A percentile compares a stretch with the other conserved stretches of the same genome.
These are phyloP conservation scores for Gynandropsis gynandra DNA, from an alignment of 345 rosid genomes.

Conservation along the genomic window DNA sequence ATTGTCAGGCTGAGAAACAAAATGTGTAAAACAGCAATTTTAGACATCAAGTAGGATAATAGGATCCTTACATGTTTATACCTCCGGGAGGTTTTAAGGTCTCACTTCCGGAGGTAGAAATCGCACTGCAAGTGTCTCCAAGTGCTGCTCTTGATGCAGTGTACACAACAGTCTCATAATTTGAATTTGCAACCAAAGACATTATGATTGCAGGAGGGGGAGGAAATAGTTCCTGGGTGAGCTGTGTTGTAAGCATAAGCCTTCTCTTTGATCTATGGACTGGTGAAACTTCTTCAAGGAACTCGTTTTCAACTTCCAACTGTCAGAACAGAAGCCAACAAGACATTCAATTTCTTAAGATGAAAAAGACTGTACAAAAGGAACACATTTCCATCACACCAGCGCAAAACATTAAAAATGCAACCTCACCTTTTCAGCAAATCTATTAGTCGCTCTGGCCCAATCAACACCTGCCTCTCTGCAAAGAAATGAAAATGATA, in stretches of 20 bases:
- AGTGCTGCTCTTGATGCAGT: slow-evolving; percentile 46
- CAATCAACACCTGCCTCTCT: slow-evolving; percentile 66
- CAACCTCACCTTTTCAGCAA: slow-evolving; percentile 62
- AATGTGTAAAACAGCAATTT: background rate
- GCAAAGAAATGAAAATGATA: slow-evolving; percentile 20
- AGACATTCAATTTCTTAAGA: slow-evolving; percentile 12
- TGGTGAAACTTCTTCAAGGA: slow-evolving; percentile 40
- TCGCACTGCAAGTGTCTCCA: slow-evolving; percentile 64
- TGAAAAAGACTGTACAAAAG: slow-evolving; percentile 7
- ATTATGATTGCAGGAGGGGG: slow-evolving; percentile 49
- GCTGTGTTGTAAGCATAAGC: slow-evolving; percentile 63
- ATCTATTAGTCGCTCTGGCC: slow-evolving; percentile 53
- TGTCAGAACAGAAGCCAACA: slow-evolving; percentile 27
- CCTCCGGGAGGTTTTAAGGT: slow-evolving; percentile 19
- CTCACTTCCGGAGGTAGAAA: slow-evolving; percentile 30
- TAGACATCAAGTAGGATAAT: background rate
- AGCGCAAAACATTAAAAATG: slow-evolving; percentile 8
- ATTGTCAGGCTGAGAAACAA: background rate
- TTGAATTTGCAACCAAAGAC: slow-evolving; percentile 38
- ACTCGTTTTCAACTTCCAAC: slow-evolving; percentile 56
- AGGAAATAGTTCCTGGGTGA: slow-evolving; percentile 61
- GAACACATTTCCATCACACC: background rate
- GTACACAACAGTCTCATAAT: slow-evolving; percentile 47
- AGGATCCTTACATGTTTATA: slow-evolving; percentile 49
- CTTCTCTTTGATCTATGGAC: slow-evolving; percentile 61